phyloP scores from a whole-genome alignment of 108 stramenopile genomes.

The Skeletonema potamos region DNA sequence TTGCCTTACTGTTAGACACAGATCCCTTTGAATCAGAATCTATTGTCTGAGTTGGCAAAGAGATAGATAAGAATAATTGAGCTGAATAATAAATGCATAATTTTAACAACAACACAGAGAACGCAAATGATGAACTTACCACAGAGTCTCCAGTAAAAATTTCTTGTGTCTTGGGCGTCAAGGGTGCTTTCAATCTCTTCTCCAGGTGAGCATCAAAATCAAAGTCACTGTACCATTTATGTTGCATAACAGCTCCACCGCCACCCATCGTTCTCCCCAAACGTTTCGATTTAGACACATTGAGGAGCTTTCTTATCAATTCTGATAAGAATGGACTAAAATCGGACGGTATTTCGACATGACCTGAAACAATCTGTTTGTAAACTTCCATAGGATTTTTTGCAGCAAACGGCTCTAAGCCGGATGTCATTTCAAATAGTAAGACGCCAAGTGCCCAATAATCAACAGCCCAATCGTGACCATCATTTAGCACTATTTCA shows the following conservation, averaged over 20 bases:
- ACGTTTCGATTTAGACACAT: conserved; percentile 68
- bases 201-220: conserved; percentile 77
- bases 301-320: conserved; percentile 71
- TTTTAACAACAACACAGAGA: neutral
- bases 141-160: conserved; percentile 33
- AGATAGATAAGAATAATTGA: neutral
- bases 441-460: conserved; percentile 79
- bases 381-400: conserved; percentile 56
- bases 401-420: conserved; percentile 68
- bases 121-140: conserved; percentile 19
- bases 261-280: conserved; percentile 82
- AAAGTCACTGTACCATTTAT: conserved; percentile 79
- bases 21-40: conserved; percentile 33
- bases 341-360: conserved; percentile 41
- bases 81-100: neutral
- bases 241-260: conserved; percentile 81
- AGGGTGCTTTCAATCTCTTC: conserved; percentile 57
- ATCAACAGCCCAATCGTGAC: conserved; percentile 81
- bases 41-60: neutral
- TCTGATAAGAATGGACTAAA: conserved; percentile 52
- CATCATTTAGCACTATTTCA: conserved; percentile 74
- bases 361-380: conserved; percentile 50
- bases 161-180: conserved; percentile 48
- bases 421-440: conserved; percentile 65
- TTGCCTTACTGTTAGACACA: neutral